Base-by-base conservation (phyloP, 192 early-diverging fungal genomes). In the Gonapodya prolifera region DNA sequence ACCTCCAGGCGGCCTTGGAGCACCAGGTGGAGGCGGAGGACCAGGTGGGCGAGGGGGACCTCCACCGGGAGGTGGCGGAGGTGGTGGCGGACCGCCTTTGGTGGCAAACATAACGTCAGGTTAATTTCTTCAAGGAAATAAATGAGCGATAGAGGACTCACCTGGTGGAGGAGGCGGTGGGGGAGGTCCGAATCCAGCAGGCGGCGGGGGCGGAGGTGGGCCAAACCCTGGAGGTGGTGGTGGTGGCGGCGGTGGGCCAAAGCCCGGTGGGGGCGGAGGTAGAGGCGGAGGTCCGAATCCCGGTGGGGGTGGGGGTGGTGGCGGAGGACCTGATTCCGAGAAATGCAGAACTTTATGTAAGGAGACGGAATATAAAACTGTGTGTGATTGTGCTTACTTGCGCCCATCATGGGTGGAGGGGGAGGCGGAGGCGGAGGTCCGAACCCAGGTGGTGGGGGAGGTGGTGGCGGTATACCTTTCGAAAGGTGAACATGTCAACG, bases 221-320 rank as follows among this genome's bases (percentile, higher is more conserved):
- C 45, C 45, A n/a, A 8, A 8, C 45, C n/a, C n/a, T n/a, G n/a
- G n/a, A n/a, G n/a, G n/a, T n/a, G n/a, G n/a, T n/a, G n/a, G n/a
- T n/a, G n/a, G n/a, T n/a, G n/a, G 75, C 30, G 75, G n/a, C n/a
- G n/a, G n/a, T n/a, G 45, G 70, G 75, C 74, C 75, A 17, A 82
- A 30, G 61, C 2, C 1, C 75, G 73, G 2, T 2, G 77, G 23
- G 1, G 73, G 73, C 73, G 31, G 28, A 0, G 30, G n/a, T n/a
- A n/a, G 75, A 28, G 75, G 75, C 30, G 75, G 32, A 0, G 31
- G 31, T 0, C 29, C 33, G 30, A 34, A 29, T 8, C 30, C 75
- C 28, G 75, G 75, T 13, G 75, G 75, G 16, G 75, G 75, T 69
- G 45, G 45, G 13, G 45, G 45, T n/a, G 45, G 45, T n/a, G 45